Evolutionary conservation across 2,329 filamentous ascomycete species (phyloP), one percentile per base, ranked within the genome.

Genomic region (Fusarium xyrophilum): DNA sequence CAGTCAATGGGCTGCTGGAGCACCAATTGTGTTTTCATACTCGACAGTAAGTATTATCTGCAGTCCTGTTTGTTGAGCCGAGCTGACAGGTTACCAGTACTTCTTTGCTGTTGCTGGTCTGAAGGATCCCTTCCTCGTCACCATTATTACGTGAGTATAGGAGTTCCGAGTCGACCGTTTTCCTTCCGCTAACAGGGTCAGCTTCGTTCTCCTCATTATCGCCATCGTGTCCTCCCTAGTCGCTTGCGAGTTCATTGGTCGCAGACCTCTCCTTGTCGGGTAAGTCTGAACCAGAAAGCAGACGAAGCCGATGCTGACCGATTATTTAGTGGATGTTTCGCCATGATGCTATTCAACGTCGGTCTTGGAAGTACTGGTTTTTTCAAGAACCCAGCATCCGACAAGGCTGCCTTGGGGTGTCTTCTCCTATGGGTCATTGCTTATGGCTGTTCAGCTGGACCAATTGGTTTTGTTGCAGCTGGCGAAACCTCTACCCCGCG

Each of bases 1-100:
- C 23, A 63, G 60, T 19, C 60, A 63, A 27, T 63, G 60, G 56
- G 50, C 56, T 19, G 56, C 60, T 13, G 60, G 60, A 47, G 60
- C 60, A 8, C 60, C 60, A 21, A 63, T 63, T 21, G 56, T 63
- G 14, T 63, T 63, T 14, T 33, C 43, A 1, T 63, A 63, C 32
- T 53, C 56, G 10, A 63, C 46, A 25, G 30, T 25, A 19, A 14
- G 30, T 23, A 7, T 14, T 7, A 2, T 19, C 17, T 35, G 6
- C 2, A 19, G 12, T 19, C 12, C 2, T 25, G 12, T 35, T 8
- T 25, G 4, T 48, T 13, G 3, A 15, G 15, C 9, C n/a, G 17
- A 25, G 15, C 46, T 48, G 21, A 48, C 30, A 19, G 10, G 12
- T 14, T 10, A 6, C 17, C 17, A 48, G 46, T 48, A 48, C 21